Percentiles rank a stretch among this genome's conserved stretches.
Conservation (phyloP, 177 flowering plant genomes). For the Telopea speciosissima region DNA sequence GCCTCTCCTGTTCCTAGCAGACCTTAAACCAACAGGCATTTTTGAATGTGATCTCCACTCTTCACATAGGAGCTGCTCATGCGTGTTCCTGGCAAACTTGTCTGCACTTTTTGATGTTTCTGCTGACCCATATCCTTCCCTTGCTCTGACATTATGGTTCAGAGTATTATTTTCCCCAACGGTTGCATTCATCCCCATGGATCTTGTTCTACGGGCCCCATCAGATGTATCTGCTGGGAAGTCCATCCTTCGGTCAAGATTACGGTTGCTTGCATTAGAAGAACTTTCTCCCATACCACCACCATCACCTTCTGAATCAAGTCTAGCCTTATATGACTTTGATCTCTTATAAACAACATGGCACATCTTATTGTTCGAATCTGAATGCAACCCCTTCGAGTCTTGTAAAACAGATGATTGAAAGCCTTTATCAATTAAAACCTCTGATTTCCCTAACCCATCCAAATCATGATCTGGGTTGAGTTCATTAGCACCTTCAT, state of each 20-base stretch:
- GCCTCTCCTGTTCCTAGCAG: slow-evolving; percentile 52
- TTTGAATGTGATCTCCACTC: slow-evolving; percentile 48
- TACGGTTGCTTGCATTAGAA: slow-evolving; percentile 24
- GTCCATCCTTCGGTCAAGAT: slow-evolving; percentile 19
- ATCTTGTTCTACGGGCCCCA: slow-evolving; percentile 35
- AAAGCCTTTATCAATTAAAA: slow-evolving; percentile 13
- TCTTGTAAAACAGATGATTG: slow-evolving; percentile 20
- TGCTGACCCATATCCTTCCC: slow-evolving; percentile 25
- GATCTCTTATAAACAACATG: slow-evolving; percentile 65
- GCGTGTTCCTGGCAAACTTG: slow-evolving; percentile 19
- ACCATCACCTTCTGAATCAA: slow-evolving; percentile 29
- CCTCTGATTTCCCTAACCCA: slow-evolving; percentile 19
- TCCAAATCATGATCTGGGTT: slow-evolving; percentile 8
- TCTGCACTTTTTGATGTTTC: slow-evolving; percentile 22
- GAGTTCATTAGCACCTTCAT: slow-evolving; percentile 18
- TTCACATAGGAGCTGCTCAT: slow-evolving; percentile 31
- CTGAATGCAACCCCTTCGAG: slow-evolving; percentile 23
- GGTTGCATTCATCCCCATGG: slow-evolving; percentile 35
- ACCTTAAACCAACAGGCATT: slow-evolving; percentile 47
- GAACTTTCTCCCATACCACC: slow-evolving; percentile 36
- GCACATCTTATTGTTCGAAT: slow-evolving; percentile 42
- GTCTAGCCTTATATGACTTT: slow-evolving; percentile 35
- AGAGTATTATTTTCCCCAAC: slow-evolving; percentile 7
- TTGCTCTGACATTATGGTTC: background rate
- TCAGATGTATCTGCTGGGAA: slow-evolving; percentile 25